Evolutionary conservation across 23 red algal species (phyloP), one percentile per base, ranked within the genome.

Genomic region (Gracilaria domingensis): DNA sequence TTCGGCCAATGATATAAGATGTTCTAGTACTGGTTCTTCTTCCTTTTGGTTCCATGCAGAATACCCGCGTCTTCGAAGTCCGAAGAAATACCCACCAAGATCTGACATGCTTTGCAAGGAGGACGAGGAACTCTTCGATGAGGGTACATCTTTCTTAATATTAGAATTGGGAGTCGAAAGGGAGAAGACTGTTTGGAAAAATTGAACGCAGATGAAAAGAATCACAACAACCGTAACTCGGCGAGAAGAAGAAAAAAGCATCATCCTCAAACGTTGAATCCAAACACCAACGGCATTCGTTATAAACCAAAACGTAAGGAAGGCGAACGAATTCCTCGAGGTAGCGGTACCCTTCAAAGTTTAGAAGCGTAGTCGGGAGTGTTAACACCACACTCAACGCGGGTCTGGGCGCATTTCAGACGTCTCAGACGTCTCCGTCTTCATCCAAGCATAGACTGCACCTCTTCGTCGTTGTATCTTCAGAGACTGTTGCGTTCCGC

Each of bases 1-100:
- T 50, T 77, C 72, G 50, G 72, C 72, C 40, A 77, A 32, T 51
- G 38, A 45, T 77, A 77, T 77, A 16, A 77, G 38, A 13, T 14
- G 30, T 29, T 77, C 72, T 45, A 51, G 5, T 29, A 50, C 23
- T 30, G 38, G 0, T 45, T 77, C 72, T 51, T 77, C 39, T 50
- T 77, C 72, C 20, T 77, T 3, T 49, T 45, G 40, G 12, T 17
- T 23, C 72, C 30, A 37, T 44, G 72, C 13, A 5, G 72, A 77
- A 30, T 49, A 39, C 18, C 50, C 40, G 26, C 50, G 4, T 25
- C 45, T 51, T 0, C 12, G 0, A 11, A 51, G 39, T 30, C 40
- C 72, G 45, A 77, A 77, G 32, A 69, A 69, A 37, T 37, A 69
- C 4, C 30, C 64, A 13, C 29, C 23, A 69, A 69, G 64, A 34